Base-by-base conservation (phyloP, 805 yeast species). In the Metschnikowia colocasiae region DNA sequence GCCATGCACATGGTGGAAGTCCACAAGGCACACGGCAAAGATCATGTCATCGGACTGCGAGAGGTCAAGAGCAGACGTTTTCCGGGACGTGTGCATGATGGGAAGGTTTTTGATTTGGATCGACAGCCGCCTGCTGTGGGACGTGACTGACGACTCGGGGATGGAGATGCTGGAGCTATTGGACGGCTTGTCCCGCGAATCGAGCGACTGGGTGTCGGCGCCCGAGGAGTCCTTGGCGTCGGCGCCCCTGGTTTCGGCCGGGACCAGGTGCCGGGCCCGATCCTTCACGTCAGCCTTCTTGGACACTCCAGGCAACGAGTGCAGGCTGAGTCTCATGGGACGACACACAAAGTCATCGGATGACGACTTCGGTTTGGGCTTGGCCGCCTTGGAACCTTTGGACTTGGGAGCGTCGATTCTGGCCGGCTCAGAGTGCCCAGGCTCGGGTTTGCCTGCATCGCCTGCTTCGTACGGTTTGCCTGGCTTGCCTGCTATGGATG, bases 1-100 rank as follows among this genome's bases (percentile, higher is more conserved):
- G 1, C 99, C 99, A 49, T 95, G 73, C 25, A 69, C 64, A 59
- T 94, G 98, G 61, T 92, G 96, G 73, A 92, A 92, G 55, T 95
- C 95, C 18, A 91, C 96, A 12, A 94, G 78, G 54, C 96, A 85
- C 3, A 91, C 79, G 10, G 96, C 97, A 63, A 87, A 83, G 2
- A 92, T 78, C 56, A 82, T 62, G 49, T 70, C 73, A 41, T 58
- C 57, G 9, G 43, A 41, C 20, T 52, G 68, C 63, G 51, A 39
- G 6, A 48, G 37, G 13, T 53, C 68, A 65, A 52, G 62, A 48
- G 46, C 59, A 62, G 34, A 53, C 58, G 41, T 67, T 68, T 44
- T 69, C 4, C 44, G 38, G 4, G 33, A 8, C 22, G 58, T 55
- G 4, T 52, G 42, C 19, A 41, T 54, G 1, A 67, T 67, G 8